Evolutionary conservation across 352 stramenopile genomes (phyloP).

Genomic region (Globisporangium carolinianum): DNA sequence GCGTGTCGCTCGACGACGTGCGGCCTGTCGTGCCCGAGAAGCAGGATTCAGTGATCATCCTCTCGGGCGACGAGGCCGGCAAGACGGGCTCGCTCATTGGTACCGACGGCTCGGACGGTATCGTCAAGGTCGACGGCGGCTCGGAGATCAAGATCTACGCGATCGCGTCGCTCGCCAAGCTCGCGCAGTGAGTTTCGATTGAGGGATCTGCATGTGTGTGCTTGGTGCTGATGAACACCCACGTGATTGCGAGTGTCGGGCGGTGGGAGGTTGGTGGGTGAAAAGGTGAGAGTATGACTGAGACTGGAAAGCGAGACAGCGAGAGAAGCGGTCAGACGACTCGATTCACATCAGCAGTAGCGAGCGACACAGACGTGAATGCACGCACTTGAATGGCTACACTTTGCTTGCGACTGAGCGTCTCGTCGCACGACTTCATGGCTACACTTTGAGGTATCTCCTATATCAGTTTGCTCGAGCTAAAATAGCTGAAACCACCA

Average conservation of each 20-base stretch:
- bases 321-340: background rate
- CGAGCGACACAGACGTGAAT: background rate
- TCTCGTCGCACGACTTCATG: no score
- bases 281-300: conserved; percentile 1
- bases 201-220: background rate
- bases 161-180: conserved; percentile 74
- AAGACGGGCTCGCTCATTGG: conserved; percentile 81
- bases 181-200: conserved; percentile 51
- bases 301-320: background rate
- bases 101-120: conserved; percentile 81
- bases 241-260: no score
- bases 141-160: conserved; percentile 89
- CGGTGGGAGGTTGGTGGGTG: no score
- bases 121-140: conserved; percentile 84
- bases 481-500: no score
- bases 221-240: no score
- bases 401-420: no score
- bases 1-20: conserved; percentile 55
- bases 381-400: background rate
- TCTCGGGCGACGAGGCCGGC: conserved; percentile 80
- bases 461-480: no score
- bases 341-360: no score
- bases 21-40: conserved; percentile 80
- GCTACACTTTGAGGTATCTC: no score
- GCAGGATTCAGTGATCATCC: conserved; percentile 83